These are phyloP conservation scores for Spironucleus salmonicida DNA, from an alignment of 208 protist species.

Conservation along the genomic window DNA sequence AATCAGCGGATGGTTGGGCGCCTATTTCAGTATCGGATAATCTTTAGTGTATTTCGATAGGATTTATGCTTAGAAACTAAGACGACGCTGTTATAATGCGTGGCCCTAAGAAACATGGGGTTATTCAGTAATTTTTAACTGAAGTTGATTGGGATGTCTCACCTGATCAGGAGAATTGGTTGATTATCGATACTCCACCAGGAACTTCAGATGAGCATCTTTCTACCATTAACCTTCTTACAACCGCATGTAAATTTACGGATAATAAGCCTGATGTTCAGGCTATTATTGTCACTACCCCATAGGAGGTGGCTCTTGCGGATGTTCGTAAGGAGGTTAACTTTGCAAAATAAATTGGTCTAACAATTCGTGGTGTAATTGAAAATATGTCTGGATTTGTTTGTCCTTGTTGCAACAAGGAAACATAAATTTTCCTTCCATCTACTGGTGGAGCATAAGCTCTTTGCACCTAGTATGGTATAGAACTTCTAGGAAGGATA, in stretches of 20 bases:
- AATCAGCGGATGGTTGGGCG: conserved; percentile 23
- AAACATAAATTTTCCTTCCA: conserved; percentile 26
- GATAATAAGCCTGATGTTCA: background rate
- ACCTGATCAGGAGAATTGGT: conserved; percentile 64
- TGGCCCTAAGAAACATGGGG: conserved; percentile 35
- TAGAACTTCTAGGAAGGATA: conserved; percentile 8
- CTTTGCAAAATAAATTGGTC: conserved; percentile 86
- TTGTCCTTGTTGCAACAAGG: conserved; percentile 33
- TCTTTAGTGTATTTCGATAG: conserved; percentile 36
- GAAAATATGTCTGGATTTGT: conserved; percentile 96
- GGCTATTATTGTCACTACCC: conserved; percentile 37
- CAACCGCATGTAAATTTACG: background rate
- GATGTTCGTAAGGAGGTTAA: conserved; percentile 94
- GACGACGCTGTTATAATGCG: conserved; percentile 40
- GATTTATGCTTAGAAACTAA: conserved; percentile 31
- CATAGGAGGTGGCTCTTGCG: conserved; percentile 67
- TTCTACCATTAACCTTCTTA: conserved; percentile 28
- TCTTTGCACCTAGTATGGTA: background rate
- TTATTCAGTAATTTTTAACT: conserved; percentile 42
- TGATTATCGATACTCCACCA: conserved; percentile 98
- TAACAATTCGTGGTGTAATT: conserved; percentile 86
- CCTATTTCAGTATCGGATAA: conserved; percentile 28
- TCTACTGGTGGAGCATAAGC: background rate
- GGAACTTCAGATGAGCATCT: conserved; percentile 81
- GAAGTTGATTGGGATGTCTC: conserved; percentile 44